phyloP scores from a whole-genome alignment of 1,139 yeast genomes.

The Pichia kudriavzevii region DNA sequence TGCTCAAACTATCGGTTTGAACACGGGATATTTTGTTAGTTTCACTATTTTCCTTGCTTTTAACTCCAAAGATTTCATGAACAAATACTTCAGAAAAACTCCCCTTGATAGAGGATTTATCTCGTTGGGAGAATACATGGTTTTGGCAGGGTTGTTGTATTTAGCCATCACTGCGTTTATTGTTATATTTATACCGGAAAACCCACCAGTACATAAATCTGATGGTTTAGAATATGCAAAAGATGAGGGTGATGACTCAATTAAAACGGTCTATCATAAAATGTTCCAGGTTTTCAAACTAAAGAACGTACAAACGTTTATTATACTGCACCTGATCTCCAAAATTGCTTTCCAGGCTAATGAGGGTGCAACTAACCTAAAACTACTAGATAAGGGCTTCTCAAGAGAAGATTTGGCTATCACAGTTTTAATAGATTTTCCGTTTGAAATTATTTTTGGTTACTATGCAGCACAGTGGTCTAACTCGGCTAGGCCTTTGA shows the following conservation, averaged over 20 bases:
- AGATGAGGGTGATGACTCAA: slow-evolving; percentile 9
- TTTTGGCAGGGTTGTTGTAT: slow-evolving; percentile 71
- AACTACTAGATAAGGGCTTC: slow-evolving; percentile 86
- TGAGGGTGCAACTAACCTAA: slow-evolving; percentile 91
- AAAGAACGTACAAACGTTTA: slow-evolving; percentile 69
- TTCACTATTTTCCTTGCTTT: slow-evolving; percentile 88
- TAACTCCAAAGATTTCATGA: slow-evolving; percentile 88
- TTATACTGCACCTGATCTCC: slow-evolving; percentile 66
- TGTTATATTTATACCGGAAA: slow-evolving; percentile 53
- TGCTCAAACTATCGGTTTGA: slow-evolving; percentile 93
- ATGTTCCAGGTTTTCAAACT: slow-evolving; percentile 74
- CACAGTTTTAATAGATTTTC: slow-evolving; percentile 89
- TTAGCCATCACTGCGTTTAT: slow-evolving; percentile 59
- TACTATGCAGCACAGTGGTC: slow-evolving; percentile 97
- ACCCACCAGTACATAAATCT: slow-evolving; percentile 35
- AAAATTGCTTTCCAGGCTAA: slow-evolving; percentile 93
- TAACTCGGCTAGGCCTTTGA: slow-evolving; percentile 58
- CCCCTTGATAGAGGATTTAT: slow-evolving; percentile 65
- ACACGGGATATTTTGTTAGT: slow-evolving; percentile 85
- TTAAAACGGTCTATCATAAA: slow-evolving; percentile 43
- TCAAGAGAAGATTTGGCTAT: slow-evolving; percentile 90
- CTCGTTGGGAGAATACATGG: slow-evolving; percentile 65
- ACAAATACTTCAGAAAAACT: slow-evolving; percentile 58
- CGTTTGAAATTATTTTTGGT: slow-evolving; percentile 91
- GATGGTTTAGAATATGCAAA: slow-evolving; percentile 13